Evolutionary conservation across 2,329 filamentous ascomycete genomes (phyloP).

Genomic region (Mycocentrospora acerina): DNA sequence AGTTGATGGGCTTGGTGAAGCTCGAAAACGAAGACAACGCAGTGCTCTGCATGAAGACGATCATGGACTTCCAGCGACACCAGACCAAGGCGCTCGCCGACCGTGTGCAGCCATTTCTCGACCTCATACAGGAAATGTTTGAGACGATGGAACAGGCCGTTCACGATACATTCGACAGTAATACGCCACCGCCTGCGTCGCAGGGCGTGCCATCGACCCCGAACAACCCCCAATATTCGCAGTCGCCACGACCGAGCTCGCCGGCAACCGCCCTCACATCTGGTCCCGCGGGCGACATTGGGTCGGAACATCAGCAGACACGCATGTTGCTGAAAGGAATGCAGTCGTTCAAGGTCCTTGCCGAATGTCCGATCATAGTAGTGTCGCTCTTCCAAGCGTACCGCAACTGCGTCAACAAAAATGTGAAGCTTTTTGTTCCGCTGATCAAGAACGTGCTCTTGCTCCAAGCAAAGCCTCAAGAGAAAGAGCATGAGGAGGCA

Average conservation of each 20-base stretch:
- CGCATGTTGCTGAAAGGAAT: conserved; percentile 86
- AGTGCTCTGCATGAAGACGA: conserved; percentile 95
- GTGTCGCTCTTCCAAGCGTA: conserved; percentile 98
- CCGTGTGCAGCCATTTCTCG: conserved; percentile 86
- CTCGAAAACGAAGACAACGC: conserved; percentile 98
- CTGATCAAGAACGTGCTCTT: conserved; percentile 88
- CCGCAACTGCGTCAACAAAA: conserved; percentile 72
- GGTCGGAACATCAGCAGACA: conserved; percentile 77
- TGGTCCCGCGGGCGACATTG: conserved; percentile 70
- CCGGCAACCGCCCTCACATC: conserved; percentile 82
- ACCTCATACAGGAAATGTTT: conserved; percentile 93
- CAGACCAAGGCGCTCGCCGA: conserved; percentile 79
- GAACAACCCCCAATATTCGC: conserved; percentile 66
- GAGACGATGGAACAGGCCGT: conserved; percentile 93
- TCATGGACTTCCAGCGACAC: conserved; percentile 94
- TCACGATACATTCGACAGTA: conserved; percentile 89
- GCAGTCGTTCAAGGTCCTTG: conserved; percentile 98
- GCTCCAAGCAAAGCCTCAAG: conserved; percentile 88
- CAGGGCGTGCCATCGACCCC: conserved; percentile 64
- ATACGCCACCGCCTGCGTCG: conserved; percentile 56
- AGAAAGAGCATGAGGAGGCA: conserved; percentile 86
- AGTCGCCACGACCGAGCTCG: conserved; percentile 86
- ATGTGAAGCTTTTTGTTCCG: conserved; percentile 90
- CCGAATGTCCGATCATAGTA: conserved; percentile 97
- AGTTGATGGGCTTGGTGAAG: conserved; percentile 83